phyloP scores from a whole-genome alignment of 495 filamentous ascomycete genomes.

The Wilcoxina mikolae region DNA sequence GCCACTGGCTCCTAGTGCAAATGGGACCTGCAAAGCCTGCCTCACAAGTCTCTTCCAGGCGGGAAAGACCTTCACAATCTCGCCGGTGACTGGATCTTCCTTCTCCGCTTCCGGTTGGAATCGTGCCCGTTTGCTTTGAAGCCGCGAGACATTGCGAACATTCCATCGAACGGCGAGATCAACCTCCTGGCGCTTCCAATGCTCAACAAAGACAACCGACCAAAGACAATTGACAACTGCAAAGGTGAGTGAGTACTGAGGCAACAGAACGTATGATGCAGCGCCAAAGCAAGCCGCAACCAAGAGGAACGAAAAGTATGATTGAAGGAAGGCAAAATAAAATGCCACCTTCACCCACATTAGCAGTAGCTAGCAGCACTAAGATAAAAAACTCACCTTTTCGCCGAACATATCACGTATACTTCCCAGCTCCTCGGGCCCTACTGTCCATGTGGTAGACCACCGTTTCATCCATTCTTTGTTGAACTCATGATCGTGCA shows the following conservation, averaged over 20 bases:
- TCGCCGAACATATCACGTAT: constrained; percentile 87
- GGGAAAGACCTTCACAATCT: constrained; percentile 63
- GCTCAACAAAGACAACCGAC: constrained; percentile 85
- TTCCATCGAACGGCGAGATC: constrained; percentile 88
- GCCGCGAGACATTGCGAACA: constrained; percentile 69
- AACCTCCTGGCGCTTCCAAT: constrained; percentile 88
- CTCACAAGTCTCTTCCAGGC: constrained; percentile 58
- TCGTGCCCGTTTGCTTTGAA: constrained; percentile 59
- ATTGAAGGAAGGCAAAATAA: constrained; percentile 92
- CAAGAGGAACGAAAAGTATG: constrained; percentile 73
- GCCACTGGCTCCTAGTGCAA: constrained; percentile 55
- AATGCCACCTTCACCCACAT: constrained; percentile 50
- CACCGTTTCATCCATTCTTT: constrained; percentile 76
- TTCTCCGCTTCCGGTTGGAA: constrained; percentile 65
- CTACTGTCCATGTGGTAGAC: constrained; percentile 67
- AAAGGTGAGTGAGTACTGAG: constrained; percentile 72
- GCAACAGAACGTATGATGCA: constrained; percentile 65
- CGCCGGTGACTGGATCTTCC: constrained; percentile 71
- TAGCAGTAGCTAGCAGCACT: not conserved
- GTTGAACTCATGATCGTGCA: constrained; percentile 81
- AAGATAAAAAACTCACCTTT: constrained; percentile 38
- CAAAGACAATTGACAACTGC: constrained; percentile 68
- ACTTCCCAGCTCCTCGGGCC: constrained; percentile 58
- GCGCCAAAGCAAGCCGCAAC: constrained; percentile 77
- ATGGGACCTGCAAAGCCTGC: constrained; percentile 78